Evolutionary conservation across 1,139 yeast genomes (phyloP), one percentile per base, ranked within the genome.

Genomic region (Citeromyces hawaiiensis): DNA sequence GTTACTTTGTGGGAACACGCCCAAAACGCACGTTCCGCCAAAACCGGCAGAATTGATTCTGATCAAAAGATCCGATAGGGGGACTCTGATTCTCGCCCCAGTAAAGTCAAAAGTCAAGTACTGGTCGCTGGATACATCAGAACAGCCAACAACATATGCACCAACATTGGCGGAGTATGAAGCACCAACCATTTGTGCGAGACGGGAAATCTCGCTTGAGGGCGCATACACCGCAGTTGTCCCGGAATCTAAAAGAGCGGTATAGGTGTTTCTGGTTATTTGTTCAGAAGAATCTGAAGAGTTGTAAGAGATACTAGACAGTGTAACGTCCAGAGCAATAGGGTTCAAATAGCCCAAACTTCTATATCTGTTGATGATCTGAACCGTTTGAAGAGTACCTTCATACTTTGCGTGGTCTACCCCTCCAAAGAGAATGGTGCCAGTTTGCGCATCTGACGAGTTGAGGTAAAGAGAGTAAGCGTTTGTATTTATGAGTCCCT

Each of bases 201-300:
- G 55, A 4, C 54, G 45, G 3, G 51, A 48, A 11, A 72, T 55
- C 19, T 70, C 49, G n/a, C 47, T 51, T 1, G 49, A 39, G 16
- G 85, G 82, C 2, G 76, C 54, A 45, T 67, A 69, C 4, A 80
- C 64, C 38, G 74, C 56, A 2, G 87, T 73, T 6, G 87, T 71
- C 36, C 91, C 91, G 2, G 85, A 71, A 55, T 81, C 91, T 35
- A 81, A 56, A 37, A 76, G 55, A 3, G 77, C 82, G 1, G 72
- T 60, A 16, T 60, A 54, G 33, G 57, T 56, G 30, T 60, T 55
- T 3, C 54, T 40, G 15, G 65, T 72, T 35, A 70, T 51, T 9
- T 62, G 60, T 15, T 50, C 49, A 47, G 45, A 44, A 21, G 40
- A 27, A 1, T 13, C 36, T 10, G 14, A 32, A 37, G 7, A 31